Evolutionary conservation across 2,329 filamentous ascomycete species (phyloP).

Genomic region (Phyllosticta citrichinensis): DNA sequence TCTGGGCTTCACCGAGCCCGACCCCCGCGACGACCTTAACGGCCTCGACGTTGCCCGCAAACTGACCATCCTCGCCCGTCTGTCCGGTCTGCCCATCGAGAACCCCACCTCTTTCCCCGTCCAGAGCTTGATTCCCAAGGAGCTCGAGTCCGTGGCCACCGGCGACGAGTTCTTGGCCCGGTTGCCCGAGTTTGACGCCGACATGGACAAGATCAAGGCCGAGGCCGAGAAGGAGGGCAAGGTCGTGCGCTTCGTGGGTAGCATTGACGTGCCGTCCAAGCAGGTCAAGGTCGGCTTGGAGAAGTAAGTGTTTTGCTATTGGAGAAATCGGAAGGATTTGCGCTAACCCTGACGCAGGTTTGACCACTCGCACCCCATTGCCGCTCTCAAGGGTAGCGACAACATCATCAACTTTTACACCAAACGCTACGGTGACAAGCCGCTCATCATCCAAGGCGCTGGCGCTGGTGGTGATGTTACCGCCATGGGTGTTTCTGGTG

Average conservation of each 20-base stretch:
- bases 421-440: constrained; percentile 81
- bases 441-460: constrained; percentile 87
- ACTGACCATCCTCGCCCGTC: constrained; percentile 82
- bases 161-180: constrained; percentile 79
- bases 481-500: constrained; percentile 93
- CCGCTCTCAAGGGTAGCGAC: constrained; percentile 89
- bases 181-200: constrained; percentile 71
- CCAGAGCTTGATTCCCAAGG: constrained; percentile 81
- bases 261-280: constrained; percentile 73
- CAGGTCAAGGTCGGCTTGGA: constrained; percentile 86
- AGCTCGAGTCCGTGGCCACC: constrained; percentile 65
- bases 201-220: constrained; percentile 83
- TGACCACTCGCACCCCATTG: constrained; percentile 81
- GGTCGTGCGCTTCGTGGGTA: constrained; percentile 88
- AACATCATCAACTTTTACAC: constrained; percentile 99
- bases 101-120: constrained; percentile 86
- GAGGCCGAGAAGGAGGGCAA: constrained; percentile 80
- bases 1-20: constrained; percentile 83
- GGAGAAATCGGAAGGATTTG: background rate
- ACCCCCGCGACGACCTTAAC: constrained; percentile 78
- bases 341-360: constrained; percentile 21
- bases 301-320: constrained; percentile 41
- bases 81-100: constrained; percentile 72
- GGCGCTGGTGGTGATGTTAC: constrained; percentile 90
- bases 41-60: constrained; percentile 90